Percentiles rank a stretch among this genome's conserved stretches.
Conservation (phyloP, 306 rosid species). For the Vachellia collinsii region DNA sequence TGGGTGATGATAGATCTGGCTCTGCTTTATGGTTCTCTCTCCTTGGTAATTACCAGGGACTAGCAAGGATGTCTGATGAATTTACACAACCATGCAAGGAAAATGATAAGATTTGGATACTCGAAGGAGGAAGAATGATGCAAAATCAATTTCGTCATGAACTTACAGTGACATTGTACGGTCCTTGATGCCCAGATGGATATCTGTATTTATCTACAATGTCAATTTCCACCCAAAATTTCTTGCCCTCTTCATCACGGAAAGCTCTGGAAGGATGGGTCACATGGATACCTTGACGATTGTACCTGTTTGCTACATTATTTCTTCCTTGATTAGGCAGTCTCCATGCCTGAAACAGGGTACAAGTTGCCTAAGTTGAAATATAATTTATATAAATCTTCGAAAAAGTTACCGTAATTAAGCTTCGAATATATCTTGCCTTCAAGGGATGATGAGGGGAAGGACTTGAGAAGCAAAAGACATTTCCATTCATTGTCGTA, state of each 20-base stretch:
- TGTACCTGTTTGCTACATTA: constrained; percentile 62
- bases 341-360: constrained; percentile 79
- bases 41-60: constrained; percentile 99
- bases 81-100: constrained; percentile 32
- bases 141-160: background rate
- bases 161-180: constrained; percentile 87
- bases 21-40: constrained; percentile 79
- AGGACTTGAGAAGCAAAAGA: constrained; percentile 96
- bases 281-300: constrained; percentile 82
- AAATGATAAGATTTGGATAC: constrained; percentile 10
- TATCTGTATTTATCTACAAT: constrained; percentile 77
- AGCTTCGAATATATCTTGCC: constrained; percentile 54
- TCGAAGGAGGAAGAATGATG: constrained; percentile 7
- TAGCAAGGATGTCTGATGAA: constrained; percentile 72
- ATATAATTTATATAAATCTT: background rate
- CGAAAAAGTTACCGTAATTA: constrained; percentile 28
- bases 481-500: constrained; percentile 96
- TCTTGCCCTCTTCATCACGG: constrained; percentile 99
- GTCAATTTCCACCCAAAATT: constrained; percentile 89
- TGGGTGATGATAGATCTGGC: constrained; percentile 59
- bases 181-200: constrained; percentile 93
- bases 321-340: constrained; percentile 84
- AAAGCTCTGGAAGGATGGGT: constrained; percentile 87
- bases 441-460: constrained; percentile 92
- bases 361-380: constrained; percentile 21